phyloP scores from a whole-genome alignment of 2,329 filamentous ascomycete species.

The Aureobasidium pullulans region DNA sequence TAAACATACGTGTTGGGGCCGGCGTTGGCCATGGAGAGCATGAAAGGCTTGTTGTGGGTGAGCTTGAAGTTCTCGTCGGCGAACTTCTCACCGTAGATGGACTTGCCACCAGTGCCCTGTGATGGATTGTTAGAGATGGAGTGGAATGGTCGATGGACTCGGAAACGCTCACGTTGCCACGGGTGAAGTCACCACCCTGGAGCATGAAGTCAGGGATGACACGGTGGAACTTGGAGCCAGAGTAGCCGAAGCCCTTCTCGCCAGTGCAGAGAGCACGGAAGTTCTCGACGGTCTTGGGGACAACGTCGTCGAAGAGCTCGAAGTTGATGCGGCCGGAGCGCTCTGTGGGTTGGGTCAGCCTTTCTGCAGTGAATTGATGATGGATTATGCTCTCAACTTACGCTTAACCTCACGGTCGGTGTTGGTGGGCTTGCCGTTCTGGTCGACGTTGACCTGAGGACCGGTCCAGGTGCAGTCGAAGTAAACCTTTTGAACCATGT shows the following conservation, averaged over 20 bases:
- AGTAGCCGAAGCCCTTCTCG: conserved; percentile 80
- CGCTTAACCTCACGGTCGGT: conserved; percentile 44
- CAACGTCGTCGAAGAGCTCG: conserved; percentile 74
- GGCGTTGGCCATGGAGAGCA: conserved; percentile 97
- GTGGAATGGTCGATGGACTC: background rate
- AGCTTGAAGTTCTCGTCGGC: conserved; percentile 91
- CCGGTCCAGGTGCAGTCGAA: conserved; percentile 57
- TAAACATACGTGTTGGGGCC: conserved; percentile 77
- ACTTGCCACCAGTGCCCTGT: conserved; percentile 85
- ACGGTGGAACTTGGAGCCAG: conserved; percentile 84
- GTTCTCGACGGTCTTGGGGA: conserved; percentile 94
- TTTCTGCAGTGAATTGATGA: conserved; percentile 15
- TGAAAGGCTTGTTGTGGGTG: conserved; percentile 87
- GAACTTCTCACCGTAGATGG: conserved; percentile 96
- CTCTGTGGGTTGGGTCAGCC: conserved; percentile 39
- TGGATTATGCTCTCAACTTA: conserved; percentile 37
- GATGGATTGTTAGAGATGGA: background rate
- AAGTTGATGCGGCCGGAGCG: conserved; percentile 79
- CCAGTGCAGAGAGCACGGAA: conserved; percentile 92
- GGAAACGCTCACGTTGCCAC: conserved; percentile 66
- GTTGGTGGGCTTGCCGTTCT: conserved; percentile 42
- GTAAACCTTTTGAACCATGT: conserved; percentile 69
- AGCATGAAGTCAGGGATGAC: conserved; percentile 99
- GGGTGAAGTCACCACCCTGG: conserved; percentile 94
- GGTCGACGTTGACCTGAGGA: conserved; percentile 58